Percentiles rank a stretch among this genome's conserved stretches.
These are phyloP conservation scores for Microthlaspi erraticum DNA, from an alignment of 345 rosid species.

Conservation along the genomic window DNA sequence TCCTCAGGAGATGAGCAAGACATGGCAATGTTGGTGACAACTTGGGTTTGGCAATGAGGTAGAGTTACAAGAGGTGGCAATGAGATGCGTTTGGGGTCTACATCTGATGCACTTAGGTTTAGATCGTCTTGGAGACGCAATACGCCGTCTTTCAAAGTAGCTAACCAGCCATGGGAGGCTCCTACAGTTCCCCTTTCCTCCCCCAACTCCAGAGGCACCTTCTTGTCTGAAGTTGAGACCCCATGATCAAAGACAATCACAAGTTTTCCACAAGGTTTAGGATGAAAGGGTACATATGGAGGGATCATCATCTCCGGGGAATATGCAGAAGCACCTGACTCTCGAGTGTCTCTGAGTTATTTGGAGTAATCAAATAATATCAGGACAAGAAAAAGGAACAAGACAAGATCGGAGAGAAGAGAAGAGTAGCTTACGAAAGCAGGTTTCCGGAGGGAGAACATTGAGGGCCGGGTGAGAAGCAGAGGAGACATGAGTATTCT, in stretches of 20 bases:
- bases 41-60: conserved; percentile 17
- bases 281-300: not conserved
- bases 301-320: not conserved
- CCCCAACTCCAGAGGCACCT: not conserved
- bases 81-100: conserved; percentile 2
- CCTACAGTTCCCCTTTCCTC: not conserved
- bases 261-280: not conserved
- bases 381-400: not conserved
- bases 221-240: not conserved
- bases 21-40: conserved; percentile 14
- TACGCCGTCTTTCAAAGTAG: conserved; percentile 2
- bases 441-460: not conserved
- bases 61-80: conserved; percentile 3
- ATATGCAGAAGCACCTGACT: not conserved
- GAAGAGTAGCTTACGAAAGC: not conserved
- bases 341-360: not conserved
- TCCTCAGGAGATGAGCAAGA: conserved; percentile 6
- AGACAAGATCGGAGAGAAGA: not conserved
- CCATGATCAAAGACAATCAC: not conserved
- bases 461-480: not conserved
- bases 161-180: not conserved
- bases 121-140: conserved; percentile 16
- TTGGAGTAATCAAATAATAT: not conserved
- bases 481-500: not conserved
- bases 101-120: not conserved